A percentile compares a stretch with the other conserved stretches of the same genome.
These are phyloP conservation scores for Glycine latifolia DNA, from an alignment of 306 rosid species.

Conservation along the genomic window DNA sequence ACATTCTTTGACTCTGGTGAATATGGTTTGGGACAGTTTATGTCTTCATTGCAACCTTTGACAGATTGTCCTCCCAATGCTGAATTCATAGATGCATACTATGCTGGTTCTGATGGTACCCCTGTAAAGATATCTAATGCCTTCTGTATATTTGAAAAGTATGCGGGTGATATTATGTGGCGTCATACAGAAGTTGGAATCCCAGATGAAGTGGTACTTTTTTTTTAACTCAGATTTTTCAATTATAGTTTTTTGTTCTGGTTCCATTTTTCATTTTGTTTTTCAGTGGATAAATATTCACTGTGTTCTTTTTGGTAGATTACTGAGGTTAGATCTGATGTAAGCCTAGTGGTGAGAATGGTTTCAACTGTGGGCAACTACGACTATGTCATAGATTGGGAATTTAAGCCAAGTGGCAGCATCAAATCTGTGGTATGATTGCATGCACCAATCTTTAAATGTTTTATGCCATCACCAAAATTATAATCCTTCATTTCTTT, in stretches of 20 bases:
- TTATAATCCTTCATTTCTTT: not conserved
- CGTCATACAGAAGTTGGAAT: constrained; percentile 62
- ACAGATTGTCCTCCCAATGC: constrained; percentile 70
- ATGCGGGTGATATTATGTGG: constrained; percentile 70
- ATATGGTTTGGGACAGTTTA: constrained; percentile 62
- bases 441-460: not conserved
- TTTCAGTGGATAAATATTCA: not conserved
- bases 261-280: not conserved
- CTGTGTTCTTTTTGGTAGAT: constrained; percentile 48
- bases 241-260: not conserved
- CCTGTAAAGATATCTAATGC: constrained; percentile 61
- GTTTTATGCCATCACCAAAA: not conserved
- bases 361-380: constrained; percentile 60
- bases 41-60: constrained; percentile 52
- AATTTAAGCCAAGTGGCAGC: constrained; percentile 63
- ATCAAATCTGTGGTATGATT: constrained; percentile 59
- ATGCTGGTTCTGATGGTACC: constrained; percentile 48
- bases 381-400: constrained; percentile 67
- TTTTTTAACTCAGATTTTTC: not conserved
- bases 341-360: constrained; percentile 59
- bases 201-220: constrained; percentile 37
- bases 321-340: constrained; percentile 59
- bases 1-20: constrained; percentile 65
- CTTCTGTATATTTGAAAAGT: constrained; percentile 67
- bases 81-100: constrained; percentile 59